A percentile compares a stretch with the other conserved stretches of the same genome.
phyloP scores from a whole-genome alignment of 2,329 filamentous ascomycete species.

The Talaromyces albobiverticillius region DNA sequence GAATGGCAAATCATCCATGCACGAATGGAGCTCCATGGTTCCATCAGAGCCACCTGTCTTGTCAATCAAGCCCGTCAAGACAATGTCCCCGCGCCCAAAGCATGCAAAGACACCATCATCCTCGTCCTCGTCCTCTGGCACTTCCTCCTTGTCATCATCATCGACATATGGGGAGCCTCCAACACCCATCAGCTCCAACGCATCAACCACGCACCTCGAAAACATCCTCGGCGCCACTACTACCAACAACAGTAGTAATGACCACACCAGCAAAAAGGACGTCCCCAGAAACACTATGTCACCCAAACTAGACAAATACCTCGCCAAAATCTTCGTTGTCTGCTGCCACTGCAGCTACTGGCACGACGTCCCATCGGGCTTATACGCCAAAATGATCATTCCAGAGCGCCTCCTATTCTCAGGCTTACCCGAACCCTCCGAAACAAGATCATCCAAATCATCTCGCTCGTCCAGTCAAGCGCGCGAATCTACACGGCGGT shows the following conservation, averaged over 20 bases:
- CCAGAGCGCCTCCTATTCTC: conserved; percentile 11
- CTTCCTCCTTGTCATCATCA: conserved; percentile 2
- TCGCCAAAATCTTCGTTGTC: conserved; percentile 15
- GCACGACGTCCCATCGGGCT: conserved; percentile 14
- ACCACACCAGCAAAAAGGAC: not conserved
- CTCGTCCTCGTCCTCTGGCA: not conserved
- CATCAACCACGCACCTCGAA: conserved; percentile 6
- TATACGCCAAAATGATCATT: conserved; percentile 16
- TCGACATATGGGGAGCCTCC: conserved; percentile 7
- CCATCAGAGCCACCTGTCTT: not conserved
- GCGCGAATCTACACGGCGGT: not conserved
- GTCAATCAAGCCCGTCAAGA: not conserved
- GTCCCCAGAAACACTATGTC: conserved; percentile 12
- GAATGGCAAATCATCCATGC: not conserved
- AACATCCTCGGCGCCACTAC: not conserved
- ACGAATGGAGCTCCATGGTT: not conserved
- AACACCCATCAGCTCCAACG: conserved; percentile 9
- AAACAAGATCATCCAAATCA: conserved; percentile 1
- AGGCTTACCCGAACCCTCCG: not conserved
- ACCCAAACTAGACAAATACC: conserved; percentile 14
- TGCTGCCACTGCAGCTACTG: conserved; percentile 16
- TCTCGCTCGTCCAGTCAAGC: conserved; percentile 8
- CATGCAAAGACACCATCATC: conserved; percentile 7
- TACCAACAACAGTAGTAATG: not conserved
- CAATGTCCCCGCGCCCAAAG: conserved; percentile 6